Evolutionary conservation across 768 basidiomycete species (phyloP), one percentile per base, ranked within the genome.

Genomic region (Thelephora ganbajun): DNA sequence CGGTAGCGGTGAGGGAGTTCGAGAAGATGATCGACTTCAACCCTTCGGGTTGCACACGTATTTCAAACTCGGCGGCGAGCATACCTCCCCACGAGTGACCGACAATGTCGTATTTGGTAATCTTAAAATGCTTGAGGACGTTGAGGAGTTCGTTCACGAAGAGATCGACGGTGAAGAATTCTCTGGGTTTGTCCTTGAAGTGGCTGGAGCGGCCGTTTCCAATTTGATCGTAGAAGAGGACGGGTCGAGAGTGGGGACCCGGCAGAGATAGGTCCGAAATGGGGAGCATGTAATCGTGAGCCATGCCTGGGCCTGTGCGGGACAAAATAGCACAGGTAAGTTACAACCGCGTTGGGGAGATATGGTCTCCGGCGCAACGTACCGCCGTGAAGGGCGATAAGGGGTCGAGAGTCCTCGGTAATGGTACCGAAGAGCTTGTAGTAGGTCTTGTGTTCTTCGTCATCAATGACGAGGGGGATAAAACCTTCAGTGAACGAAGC

Each of bases 191-290:
- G 50, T 76, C 71, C 7, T 57, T 69, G 16, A 77, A 62, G 52
- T 76, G 74, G 3, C 72, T 69, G 2, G 72, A 73, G 37, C 57
- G 55, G 12, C 63, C 69, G 51, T 59, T 67, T 6, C 72, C 74
- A 43, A 75, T 55, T 56, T 76, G 74, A 53, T 74, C 75, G 51
- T 75, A 76, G 50, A 74, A 62, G 47, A 76, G 53, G 50, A 76
- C 63, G 2, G 70, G 68, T 30, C 53, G 45, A 46, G 44, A 26
- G 34, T 43, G 22, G 20, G 18, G 34, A 13, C 48, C 39, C 9
- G 23, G 16, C 16, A 43, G 22, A 13, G 53, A 49, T 41, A 61
- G 57, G 44, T 62, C 57, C 14, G 50, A 34, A 20, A 57, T 44
- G 9, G 61, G 57, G 16, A 54, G 36, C 46, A 63, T 48, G 52